A percentile compares a stretch with the other conserved stretches of the same genome.
These are phyloP conservation scores for Prunus armeniaca DNA, from an alignment of 306 rosid species.

Conservation along the genomic window DNA sequence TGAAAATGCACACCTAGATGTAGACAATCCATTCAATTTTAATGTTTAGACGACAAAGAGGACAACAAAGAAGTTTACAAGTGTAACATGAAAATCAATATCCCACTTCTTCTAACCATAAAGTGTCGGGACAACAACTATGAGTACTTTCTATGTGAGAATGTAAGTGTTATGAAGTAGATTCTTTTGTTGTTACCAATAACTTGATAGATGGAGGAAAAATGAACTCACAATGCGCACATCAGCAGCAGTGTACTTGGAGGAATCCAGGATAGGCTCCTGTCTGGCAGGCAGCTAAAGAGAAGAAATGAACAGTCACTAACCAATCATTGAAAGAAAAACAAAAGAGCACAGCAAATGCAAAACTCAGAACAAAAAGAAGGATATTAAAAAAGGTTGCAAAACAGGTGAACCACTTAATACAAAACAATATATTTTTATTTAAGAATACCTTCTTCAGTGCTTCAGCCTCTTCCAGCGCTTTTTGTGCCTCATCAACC, in stretches of 20 bases:
- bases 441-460: constrained; percentile 71
- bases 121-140: neutral
- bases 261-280: constrained; percentile 82
- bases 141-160: neutral
- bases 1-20: neutral
- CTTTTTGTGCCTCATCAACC: constrained; percentile 98
- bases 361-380: neutral
- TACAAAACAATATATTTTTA: constrained; percentile 2
- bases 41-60: neutral
- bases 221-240: constrained; percentile 88
- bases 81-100: neutral
- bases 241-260: constrained; percentile 94
- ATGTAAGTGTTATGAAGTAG: neutral
- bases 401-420: neutral
- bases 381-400: neutral
- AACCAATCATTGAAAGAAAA: neutral
- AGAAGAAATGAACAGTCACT: constrained; percentile 16
- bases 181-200: neutral
- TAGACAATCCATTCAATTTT: neutral
- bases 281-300: constrained; percentile 82
- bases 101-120: neutral
- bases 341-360: neutral
- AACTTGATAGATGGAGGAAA: constrained; percentile 8
- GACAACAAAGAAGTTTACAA: neutral
- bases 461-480: constrained; percentile 99